Conservation (phyloP, 1,139 yeast species). For the Diutina mesorugosa region DNA sequence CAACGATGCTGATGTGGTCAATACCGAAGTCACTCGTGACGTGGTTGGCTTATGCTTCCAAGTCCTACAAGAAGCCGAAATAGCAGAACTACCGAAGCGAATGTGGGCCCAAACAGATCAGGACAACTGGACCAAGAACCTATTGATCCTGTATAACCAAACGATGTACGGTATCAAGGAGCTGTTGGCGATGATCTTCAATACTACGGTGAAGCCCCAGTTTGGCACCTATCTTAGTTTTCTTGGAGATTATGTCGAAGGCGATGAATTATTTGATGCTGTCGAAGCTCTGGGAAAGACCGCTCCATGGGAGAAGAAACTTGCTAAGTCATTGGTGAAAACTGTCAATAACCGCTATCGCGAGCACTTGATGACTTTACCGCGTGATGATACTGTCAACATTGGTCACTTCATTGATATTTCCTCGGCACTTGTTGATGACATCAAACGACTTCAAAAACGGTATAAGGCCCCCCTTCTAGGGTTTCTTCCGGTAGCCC, state of each 20-base stretch:
- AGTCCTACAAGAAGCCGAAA: constrained; percentile 19
- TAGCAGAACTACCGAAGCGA: constrained; percentile 21
- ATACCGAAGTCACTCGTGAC: constrained; percentile 15
- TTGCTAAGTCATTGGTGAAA: constrained; percentile 34
- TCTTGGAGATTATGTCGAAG: constrained; percentile 38
- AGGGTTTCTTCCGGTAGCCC: constrained; percentile 36
- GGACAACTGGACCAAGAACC: constrained; percentile 36
- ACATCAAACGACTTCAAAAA: constrained; percentile 42
- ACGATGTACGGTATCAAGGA: constrained; percentile 35
- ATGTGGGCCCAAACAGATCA: constrained; percentile 40
- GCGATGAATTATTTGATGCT: constrained; percentile 30
- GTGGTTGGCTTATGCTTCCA: constrained; percentile 18
- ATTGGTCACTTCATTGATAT: constrained; percentile 47
- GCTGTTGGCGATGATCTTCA: constrained; percentile 32
- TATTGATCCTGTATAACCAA: constrained; percentile 35
- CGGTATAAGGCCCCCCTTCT: constrained; percentile 50
- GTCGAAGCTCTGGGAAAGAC: constrained; percentile 26
- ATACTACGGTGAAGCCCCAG: constrained; percentile 39
- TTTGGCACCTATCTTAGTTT: constrained; percentile 43
- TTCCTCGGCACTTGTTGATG: constrained; percentile 40
- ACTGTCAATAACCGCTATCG: constrained; percentile 52
- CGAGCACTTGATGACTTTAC: constrained; percentile 41
- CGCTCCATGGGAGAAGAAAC: constrained; percentile 38
- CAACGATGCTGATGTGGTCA: constrained; percentile 22
- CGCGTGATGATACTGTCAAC: constrained; percentile 49